phyloP scores from a whole-genome alignment of 495 filamentous ascomycete genomes.

The Neurospora sp. region DNA sequence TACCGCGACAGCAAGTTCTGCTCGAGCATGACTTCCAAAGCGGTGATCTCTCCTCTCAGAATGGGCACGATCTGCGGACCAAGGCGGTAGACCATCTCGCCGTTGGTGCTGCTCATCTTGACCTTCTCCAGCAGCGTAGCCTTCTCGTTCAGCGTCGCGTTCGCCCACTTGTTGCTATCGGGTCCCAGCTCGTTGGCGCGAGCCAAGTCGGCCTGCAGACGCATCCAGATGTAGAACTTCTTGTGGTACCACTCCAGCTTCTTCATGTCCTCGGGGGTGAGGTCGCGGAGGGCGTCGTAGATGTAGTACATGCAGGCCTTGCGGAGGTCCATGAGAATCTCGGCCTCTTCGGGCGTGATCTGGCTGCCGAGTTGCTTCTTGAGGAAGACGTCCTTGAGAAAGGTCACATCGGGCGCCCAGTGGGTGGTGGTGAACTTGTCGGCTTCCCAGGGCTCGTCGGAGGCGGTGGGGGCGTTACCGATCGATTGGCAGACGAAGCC shows the following conservation, averaged over 20 bases:
- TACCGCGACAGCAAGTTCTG: constrained; percentile 19
- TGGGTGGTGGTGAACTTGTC: constrained; percentile 15
- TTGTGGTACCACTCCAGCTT: constrained; percentile 14
- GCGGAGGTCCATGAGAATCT: constrained; percentile 17
- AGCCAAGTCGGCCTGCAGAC: constrained; percentile 16
- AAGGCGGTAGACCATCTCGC: constrained; percentile 21
- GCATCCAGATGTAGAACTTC: constrained; percentile 28
- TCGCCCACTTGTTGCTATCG: constrained; percentile 12
- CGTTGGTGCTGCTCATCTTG: constrained; percentile 13
- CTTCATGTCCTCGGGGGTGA: constrained; percentile 9
- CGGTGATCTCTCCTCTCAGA: constrained; percentile 12
- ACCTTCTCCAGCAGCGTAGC: constrained; percentile 8
- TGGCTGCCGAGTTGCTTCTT: constrained; percentile 12
- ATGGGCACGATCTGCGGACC: constrained; percentile 15
- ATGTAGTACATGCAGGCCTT: constrained; percentile 18
- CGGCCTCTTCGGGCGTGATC: constrained; percentile 13
- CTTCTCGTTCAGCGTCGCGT: constrained; percentile 3
- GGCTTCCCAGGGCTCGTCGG: constrained; percentile 3
- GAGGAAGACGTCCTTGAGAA: constrained; percentile 12
- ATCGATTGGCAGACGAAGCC: constrained; percentile 21
- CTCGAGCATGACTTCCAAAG: constrained; percentile 21
- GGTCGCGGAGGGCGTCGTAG: constrained; percentile 14
- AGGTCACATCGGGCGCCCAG: constrained; percentile 20
- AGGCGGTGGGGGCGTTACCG: constrained; percentile 3
- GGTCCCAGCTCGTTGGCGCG: constrained; percentile 13